phyloP scores from a whole-genome alignment of 2,329 filamentous ascomycete species.

The Claviceps cyperi region DNA sequence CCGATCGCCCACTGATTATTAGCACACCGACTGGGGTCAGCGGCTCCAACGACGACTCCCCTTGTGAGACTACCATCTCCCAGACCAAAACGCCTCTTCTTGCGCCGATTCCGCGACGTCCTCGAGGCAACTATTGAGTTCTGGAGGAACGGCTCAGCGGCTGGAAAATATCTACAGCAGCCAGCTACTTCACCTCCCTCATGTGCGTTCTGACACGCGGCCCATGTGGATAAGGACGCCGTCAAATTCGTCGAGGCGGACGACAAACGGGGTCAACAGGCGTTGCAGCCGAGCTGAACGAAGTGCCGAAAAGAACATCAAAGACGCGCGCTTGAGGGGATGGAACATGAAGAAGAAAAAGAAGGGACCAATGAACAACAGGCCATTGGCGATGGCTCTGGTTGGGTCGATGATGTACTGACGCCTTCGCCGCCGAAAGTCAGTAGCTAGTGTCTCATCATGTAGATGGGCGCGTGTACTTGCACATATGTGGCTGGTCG shows the following conservation, averaged over 20 bases:
- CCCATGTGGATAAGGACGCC: constrained; percentile 23
- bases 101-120: constrained; percentile 38
- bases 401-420: constrained; percentile 41
- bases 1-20: constrained; percentile 44
- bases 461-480: constrained; percentile 22
- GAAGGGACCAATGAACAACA: constrained; percentile 17
- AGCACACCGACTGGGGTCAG: constrained; percentile 42
- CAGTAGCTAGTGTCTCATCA: constrained; percentile 38
- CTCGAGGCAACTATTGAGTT: constrained; percentile 20
- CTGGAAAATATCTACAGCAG: constrained; percentile 40
- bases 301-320: constrained; percentile 47
- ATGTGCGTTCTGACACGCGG: constrained; percentile 8
- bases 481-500: background rate
- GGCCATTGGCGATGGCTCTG: constrained; percentile 25
- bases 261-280: constrained; percentile 29
- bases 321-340: constrained; percentile 42
- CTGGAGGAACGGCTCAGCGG: constrained; percentile 34
- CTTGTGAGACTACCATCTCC: constrained; percentile 17
- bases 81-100: constrained; percentile 31
- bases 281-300: constrained; percentile 41
- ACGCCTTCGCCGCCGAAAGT: constrained; percentile 18
- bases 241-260: constrained; percentile 20
- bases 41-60: constrained; percentile 37
- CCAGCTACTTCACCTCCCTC: constrained; percentile 8
- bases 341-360: constrained; percentile 34